Evolutionary conservation across 768 basidiomycete genomes (phyloP), one percentile per base, ranked within the genome.

Genomic region (Boletus sensibilis): DNA sequence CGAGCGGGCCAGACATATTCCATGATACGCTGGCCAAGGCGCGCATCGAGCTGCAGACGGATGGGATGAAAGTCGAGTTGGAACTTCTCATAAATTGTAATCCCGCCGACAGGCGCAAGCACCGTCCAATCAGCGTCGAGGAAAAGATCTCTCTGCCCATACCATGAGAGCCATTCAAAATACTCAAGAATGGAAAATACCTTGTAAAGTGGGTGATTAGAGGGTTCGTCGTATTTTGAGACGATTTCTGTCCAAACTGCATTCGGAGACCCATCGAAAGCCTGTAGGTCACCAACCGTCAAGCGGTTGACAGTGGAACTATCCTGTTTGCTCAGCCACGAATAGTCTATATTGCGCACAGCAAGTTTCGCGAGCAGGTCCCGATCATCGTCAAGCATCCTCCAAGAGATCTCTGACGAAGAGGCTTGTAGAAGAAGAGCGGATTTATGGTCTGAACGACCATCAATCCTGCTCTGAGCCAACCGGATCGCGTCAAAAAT

Each of bases 61-160:
- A 98, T 79, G 0, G 94, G 95, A 69, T 95, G 93, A 40, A 97
- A 76, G 27, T 84, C 81, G 35, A 96, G 74, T 59, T 90, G 84
- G 62, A 97, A 91, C 29, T 80, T 78, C 68, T 93, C 87, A 69
- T 93, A 88, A 59, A 97, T 91, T 2, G 87, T 83, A 61, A 98
- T 97, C 13, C 95, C 95, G 20, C 94, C 95, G 23, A 98, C 94
- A 16, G 94, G 91, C 1, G 93, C 83, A n/a, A 93, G 76, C 25
- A 90, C 81, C 4, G 80, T 84, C 94, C 94, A 96, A 53, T 85
- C 82, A 2, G 87, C 87, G 1, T 85, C 75, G 20, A 87, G 77
- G 70, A 96, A 94, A 23, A 92, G 71, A 16, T 87, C 84, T 56
- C 79, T 78, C 88, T 92, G 60, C 62, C 35, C 55, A 18, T 51